These are phyloP conservation scores for Kregervanrija pseudodelftensis DNA, from an alignment of 805 yeast species.

Conservation along the genomic window DNA sequence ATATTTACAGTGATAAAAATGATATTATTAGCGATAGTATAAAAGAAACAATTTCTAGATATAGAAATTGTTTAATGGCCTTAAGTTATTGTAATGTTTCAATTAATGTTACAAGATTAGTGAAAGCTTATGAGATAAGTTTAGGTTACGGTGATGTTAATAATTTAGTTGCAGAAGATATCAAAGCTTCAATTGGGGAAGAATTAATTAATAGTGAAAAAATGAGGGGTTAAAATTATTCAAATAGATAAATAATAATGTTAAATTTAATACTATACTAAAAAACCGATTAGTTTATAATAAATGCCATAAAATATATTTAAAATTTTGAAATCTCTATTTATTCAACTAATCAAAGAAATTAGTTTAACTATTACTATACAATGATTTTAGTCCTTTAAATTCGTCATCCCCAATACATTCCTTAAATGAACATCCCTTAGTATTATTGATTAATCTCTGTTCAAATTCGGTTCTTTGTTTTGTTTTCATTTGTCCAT, in stretches of 20 bases:
- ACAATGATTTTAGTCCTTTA: slow-evolving; percentile 31
- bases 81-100: slow-evolving; percentile 82
- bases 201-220: slow-evolving; percentile 67
- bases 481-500: slow-evolving; percentile 43
- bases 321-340: too few species aligned
- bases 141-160: slow-evolving; percentile 67
- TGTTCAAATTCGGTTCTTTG: slow-evolving; percentile 48
- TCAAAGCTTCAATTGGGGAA: slow-evolving; percentile 64
- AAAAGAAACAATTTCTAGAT: slow-evolving; percentile 73
- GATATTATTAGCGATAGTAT: slow-evolving; percentile 57
- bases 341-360: background rate
- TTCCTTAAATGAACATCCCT: slow-evolving; percentile 37
- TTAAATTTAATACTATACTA: too few species aligned
- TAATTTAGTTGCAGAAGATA: slow-evolving; percentile 62
- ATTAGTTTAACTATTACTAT: background rate
- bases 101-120: slow-evolving; percentile 72
- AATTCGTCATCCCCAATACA: slow-evolving; percentile 39
- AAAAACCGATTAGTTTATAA: too few species aligned
- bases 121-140: slow-evolving; percentile 84
- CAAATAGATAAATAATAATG: background rate
- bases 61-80: slow-evolving; percentile 76
- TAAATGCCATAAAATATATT: too few species aligned
- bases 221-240: slow-evolving; percentile 50
- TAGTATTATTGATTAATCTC: slow-evolving; percentile 38
- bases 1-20: slow-evolving; percentile 86